These are phyloP conservation scores for Scenedesmus sp. DNA, from an alignment of 163 green algal genomes.

Conservation along the genomic window DNA sequence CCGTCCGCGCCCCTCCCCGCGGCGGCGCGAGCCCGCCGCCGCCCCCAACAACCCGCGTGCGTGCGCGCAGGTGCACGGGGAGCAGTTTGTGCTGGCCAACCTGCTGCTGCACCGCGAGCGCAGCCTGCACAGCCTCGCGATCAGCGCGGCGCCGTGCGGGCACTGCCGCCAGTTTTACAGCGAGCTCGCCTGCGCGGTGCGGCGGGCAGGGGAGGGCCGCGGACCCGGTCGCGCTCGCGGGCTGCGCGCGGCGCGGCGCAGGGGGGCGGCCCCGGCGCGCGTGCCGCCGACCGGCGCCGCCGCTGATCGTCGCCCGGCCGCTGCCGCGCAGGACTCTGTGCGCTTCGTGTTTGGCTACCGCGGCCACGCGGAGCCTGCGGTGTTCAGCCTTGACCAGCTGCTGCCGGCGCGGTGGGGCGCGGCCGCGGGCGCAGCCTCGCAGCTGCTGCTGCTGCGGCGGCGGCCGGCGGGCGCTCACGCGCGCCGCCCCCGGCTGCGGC, in stretches of 20 bases:
- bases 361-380: slow-evolving; percentile 12
- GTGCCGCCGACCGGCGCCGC: too few species aligned
- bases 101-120: slow-evolving; percentile 78
- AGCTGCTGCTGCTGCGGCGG: too few species aligned
- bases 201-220: too few species aligned
- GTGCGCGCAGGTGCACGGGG: slow-evolving; percentile 85
- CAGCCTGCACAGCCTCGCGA: slow-evolving; percentile 72
- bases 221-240: too few species aligned
- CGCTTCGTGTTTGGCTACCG: slow-evolving; percentile 62
- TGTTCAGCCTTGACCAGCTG: slow-evolving; percentile 73
- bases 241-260: too few species aligned
- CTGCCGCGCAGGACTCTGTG: slow-evolving; percentile 61
- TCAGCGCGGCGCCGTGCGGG: slow-evolving; percentile 93
- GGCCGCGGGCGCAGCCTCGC: not conserved
- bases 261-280: too few species aligned
- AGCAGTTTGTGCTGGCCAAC: slow-evolving; percentile 95
- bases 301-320: not conserved
- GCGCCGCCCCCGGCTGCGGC: too few species aligned
- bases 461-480: too few species aligned
- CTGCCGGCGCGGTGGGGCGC: slow-evolving; percentile 72
- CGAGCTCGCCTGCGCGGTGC: slow-evolving; percentile 84
- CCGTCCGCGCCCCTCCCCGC: too few species aligned
- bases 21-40: too few species aligned
- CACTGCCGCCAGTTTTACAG: slow-evolving; percentile 98
- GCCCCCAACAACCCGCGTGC: too few species aligned